A percentile compares a stretch with the other conserved stretches of the same genome.
Evolutionary conservation across 2,329 filamentous ascomycete genomes (phyloP).

Genomic region (Cercospora zeina): DNA sequence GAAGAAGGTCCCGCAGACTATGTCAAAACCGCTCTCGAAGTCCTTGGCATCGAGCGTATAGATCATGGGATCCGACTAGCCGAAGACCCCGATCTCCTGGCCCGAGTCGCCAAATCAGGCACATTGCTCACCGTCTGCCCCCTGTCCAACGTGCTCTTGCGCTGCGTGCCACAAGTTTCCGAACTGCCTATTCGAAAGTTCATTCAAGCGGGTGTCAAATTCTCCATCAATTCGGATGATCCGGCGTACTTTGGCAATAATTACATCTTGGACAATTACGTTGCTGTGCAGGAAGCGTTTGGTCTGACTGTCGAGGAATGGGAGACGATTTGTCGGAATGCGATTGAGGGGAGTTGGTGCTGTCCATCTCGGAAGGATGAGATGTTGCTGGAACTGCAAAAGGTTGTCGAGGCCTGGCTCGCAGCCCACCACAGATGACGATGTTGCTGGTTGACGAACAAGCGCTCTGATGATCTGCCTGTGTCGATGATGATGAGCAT

Average conservation of each 20-base stretch:
- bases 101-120: conserved; percentile 57
- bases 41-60: conserved; percentile 64
- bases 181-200: conserved; percentile 64
- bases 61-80: conserved; percentile 71
- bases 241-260: conserved; percentile 57
- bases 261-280: conserved; percentile 74
- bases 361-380: conserved; percentile 61
- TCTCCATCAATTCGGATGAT: conserved; percentile 74
- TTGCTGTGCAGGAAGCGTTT: conserved; percentile 72
- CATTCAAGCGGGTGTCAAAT: conserved; percentile 63
- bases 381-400: conserved; percentile 47
- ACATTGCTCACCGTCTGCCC: conserved; percentile 72
- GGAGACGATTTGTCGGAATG: conserved; percentile 61
- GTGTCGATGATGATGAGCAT: no score
- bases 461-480: no score
- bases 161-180: conserved; percentile 55
- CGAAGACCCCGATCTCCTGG: conserved; percentile 60
- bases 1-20: conserved; percentile 71
- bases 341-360: conserved; percentile 71
- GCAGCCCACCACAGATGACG: not conserved
- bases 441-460: no score
- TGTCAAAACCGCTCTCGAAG: conserved; percentile 63
- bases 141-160: conserved; percentile 67
- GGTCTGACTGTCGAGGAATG: conserved; percentile 64
- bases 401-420: conserved; percentile 22